A percentile compares a stretch with the other conserved stretches of the same genome.
phyloP scores from a whole-genome alignment of 2,329 filamentous ascomycete species.

The Beauveria medogensis region DNA sequence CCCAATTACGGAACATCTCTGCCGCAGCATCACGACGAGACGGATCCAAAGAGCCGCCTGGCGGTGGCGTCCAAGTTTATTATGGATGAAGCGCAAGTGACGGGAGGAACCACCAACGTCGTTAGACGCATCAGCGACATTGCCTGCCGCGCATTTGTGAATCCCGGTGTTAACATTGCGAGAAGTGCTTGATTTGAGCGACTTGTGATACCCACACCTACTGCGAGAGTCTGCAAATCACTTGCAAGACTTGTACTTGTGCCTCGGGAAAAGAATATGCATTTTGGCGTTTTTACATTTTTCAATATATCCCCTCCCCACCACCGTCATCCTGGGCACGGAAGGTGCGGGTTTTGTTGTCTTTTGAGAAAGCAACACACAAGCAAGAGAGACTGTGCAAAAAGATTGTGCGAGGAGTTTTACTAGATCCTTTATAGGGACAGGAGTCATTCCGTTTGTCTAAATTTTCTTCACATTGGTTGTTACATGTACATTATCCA shows the following conservation, averaged over 20 bases:
- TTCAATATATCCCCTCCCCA: slow-evolving; percentile 6
- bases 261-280: not conserved
- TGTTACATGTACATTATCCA: not conserved
- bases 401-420: not conserved
- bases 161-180: slow-evolving; percentile 42
- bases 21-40: slow-evolving; percentile 56
- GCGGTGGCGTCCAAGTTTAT: slow-evolving; percentile 64
- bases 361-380: not conserved
- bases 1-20: slow-evolving; percentile 49
- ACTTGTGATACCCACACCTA: not conserved
- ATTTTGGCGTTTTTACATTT: slow-evolving; percentile 6
- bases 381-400: not conserved
- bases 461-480: not conserved
- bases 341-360: not conserved
- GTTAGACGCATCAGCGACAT: slow-evolving; percentile 63
- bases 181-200: slow-evolving; percentile 16
- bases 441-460: not conserved
- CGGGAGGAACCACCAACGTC: slow-evolving; percentile 66
- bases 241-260: not conserved
- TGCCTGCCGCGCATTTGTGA: slow-evolving; percentile 51
- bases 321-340: not conserved
- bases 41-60: slow-evolving; percentile 57
- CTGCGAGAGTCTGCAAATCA: not conserved
- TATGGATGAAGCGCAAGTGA: slow-evolving; percentile 51
- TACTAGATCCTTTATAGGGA: not conserved